A percentile compares a stretch with the other conserved stretches of the same genome.
phyloP scores from a whole-genome alignment of 805 yeast species.

The Metschnikowia shivogae region DNA sequence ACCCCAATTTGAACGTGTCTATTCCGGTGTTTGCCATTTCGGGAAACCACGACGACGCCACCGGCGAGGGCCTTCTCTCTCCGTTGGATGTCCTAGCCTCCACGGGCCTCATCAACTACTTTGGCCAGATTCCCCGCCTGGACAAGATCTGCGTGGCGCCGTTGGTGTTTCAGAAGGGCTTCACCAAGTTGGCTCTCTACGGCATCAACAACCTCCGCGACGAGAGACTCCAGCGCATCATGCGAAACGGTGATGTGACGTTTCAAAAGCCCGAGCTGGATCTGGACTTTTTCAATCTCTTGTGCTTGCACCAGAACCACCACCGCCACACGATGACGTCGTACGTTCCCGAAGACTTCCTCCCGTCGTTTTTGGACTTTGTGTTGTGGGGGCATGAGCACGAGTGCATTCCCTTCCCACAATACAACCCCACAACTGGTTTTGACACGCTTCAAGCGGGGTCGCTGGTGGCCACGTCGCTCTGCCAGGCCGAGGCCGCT shows the following conservation, averaged over 20 bases:
- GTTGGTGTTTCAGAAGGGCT: constrained; percentile 75
- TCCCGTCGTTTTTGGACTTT: constrained; percentile 78
- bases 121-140: constrained; percentile 74
- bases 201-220: constrained; percentile 89
- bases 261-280: constrained; percentile 66
- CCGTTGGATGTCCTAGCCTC: constrained; percentile 84
- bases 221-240: constrained; percentile 78
- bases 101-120: constrained; percentile 82
- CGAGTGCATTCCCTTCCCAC: constrained; percentile 77
- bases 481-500: constrained; percentile 78
- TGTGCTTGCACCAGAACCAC: constrained; percentile 92
- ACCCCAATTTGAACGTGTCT: constrained; percentile 82
- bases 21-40: constrained; percentile 89
- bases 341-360: constrained; percentile 76
- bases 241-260: constrained; percentile 73
- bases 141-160: constrained; percentile 76
- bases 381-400: constrained; percentile 98
- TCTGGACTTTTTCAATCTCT: constrained; percentile 75
- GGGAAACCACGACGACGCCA: constrained; percentile 96
- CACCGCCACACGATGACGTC: constrained; percentile 74
- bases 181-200: constrained; percentile 76
- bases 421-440: constrained; percentile 52
- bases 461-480: constrained; percentile 86
- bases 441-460: constrained; percentile 90
- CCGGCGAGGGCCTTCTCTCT: constrained; percentile 76